Conservation (phyloP, 352 stramenopile species). For the Pythium insidiosum region DNA sequence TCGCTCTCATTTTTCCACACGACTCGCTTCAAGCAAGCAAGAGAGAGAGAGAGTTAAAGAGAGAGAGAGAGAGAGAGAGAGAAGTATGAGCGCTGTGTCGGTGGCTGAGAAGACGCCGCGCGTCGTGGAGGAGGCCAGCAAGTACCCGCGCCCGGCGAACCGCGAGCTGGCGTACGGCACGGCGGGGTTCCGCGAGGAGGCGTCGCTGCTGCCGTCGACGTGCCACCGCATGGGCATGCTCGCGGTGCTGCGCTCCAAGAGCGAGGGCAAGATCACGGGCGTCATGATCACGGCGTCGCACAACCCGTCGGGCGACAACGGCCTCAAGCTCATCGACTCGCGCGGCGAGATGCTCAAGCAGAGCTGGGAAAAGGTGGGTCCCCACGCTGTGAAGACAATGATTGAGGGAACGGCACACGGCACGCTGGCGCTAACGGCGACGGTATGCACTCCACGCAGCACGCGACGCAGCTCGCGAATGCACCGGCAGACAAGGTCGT, state of each 20-base stretch:
- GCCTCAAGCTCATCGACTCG: slow-evolving; percentile 93
- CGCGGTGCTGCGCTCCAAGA: slow-evolving; percentile 73
- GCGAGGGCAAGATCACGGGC: slow-evolving; percentile 76
- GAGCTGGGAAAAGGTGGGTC: slow-evolving; percentile 74
- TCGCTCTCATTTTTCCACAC: too few relatives aligned
- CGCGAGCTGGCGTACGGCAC: slow-evolving; percentile 88
- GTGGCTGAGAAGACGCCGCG: slow-evolving; percentile 74
- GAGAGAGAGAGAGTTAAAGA: too few relatives aligned
- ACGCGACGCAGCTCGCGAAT: slow-evolving; percentile 79
- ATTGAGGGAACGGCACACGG: too few relatives aligned
- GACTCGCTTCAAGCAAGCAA: too few relatives aligned
- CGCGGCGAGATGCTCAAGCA: slow-evolving; percentile 89
- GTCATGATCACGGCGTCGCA: slow-evolving; percentile 95
- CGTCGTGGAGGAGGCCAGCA: slow-evolving; percentile 67
- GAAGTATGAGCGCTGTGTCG: too few relatives aligned
- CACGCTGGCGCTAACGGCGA: too few relatives aligned
- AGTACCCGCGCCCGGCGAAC: slow-evolving; percentile 42
- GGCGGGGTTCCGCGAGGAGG: slow-evolving; percentile 93
- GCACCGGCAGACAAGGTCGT: slow-evolving; percentile 71
- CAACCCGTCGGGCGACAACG: slow-evolving; percentile 90
- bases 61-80: too few relatives aligned
- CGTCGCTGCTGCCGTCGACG: slow-evolving; percentile 81
- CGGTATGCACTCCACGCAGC: slow-evolving; percentile 22
- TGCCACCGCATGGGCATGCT: slow-evolving; percentile 92
- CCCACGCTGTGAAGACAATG: too few relatives aligned